Evolutionary conservation across 2,329 filamentous ascomycete genomes (phyloP).

Genomic region (Diplodia seriata): DNA sequence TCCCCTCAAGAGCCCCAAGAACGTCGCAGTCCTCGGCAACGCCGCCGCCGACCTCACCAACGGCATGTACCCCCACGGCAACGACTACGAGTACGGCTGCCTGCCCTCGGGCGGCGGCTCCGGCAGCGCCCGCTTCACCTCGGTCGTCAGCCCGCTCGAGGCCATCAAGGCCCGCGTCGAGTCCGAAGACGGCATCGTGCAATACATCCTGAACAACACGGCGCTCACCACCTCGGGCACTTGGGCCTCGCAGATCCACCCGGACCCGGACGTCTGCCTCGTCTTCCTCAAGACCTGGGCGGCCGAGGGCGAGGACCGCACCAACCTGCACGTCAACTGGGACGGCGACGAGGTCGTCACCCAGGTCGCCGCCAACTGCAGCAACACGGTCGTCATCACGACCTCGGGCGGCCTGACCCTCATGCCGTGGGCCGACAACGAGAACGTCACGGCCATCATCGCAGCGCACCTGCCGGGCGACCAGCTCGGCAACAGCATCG

Average conservation of each 20-base stretch:
- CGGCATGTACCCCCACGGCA: conserved; percentile 51
- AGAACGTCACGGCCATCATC: conserved; percentile 44
- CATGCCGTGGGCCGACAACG: conserved; percentile 51
- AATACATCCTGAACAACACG: conserved; percentile 33
- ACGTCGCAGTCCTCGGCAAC: conserved; percentile 59
- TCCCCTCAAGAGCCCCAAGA: conserved; percentile 60
- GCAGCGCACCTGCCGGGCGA: conserved; percentile 42
- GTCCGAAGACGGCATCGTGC: conserved; percentile 16
- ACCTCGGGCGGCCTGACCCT: conserved; percentile 54
- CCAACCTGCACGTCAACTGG: conserved; percentile 51
- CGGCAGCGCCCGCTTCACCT: conserved; percentile 49
- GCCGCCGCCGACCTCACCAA: conserved; percentile 57
- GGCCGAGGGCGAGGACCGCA: conserved; percentile 54
- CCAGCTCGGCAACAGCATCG: conserved; percentile 82
- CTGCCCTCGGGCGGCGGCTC: conserved; percentile 51
- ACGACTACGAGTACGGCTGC: conserved; percentile 52
- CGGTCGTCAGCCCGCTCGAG: conserved; percentile 51
- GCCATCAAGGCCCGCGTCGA: conserved; percentile 46
- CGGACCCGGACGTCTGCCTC: conserved; percentile 56
- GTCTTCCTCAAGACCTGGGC: conserved; percentile 66
- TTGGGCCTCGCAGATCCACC: conserved; percentile 37
- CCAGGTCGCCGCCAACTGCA: conserved; percentile 54
- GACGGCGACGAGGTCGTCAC: conserved; percentile 39
- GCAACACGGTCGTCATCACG: conserved; percentile 60
- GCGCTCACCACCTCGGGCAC: conserved; percentile 13